Evolutionary conservation across 139 green algal species (phyloP).

Genomic region (Haematococcus lacustris): DNA sequence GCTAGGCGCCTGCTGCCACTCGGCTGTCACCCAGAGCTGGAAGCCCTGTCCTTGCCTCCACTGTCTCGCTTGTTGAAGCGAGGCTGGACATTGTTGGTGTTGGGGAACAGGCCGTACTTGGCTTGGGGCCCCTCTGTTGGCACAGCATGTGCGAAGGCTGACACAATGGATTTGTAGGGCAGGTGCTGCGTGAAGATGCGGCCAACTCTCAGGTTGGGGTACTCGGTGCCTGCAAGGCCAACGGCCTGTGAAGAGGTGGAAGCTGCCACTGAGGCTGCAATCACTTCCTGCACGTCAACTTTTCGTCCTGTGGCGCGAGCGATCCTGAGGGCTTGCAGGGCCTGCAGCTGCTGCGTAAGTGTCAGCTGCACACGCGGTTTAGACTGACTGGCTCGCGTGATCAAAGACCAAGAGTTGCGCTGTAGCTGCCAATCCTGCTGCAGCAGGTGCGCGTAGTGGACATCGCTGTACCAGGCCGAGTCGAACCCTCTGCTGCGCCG

Average conservation of each 20-base stretch:
- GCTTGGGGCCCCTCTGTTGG: conserved; percentile 19
- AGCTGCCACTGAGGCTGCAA: conserved; percentile 6
- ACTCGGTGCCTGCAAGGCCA: conserved; percentile 11
- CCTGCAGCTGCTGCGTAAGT: conserved; percentile 9
- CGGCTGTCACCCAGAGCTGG: no score
- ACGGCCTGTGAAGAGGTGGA: conserved; percentile 3
- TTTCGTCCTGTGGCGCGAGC: background rate
- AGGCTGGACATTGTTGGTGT: no score
- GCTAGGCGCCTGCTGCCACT: no score
- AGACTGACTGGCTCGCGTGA: conserved; percentile 16
- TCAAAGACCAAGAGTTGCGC: conserved; percentile 25
- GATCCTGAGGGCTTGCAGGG: background rate
- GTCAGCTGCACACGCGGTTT: conserved; percentile 9
- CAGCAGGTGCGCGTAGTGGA: conserved; percentile 25
- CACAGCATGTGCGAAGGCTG: conserved; percentile 18
- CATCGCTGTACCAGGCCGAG: conserved; percentile 18
- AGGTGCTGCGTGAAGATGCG: conserved; percentile 30
- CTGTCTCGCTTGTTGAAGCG: no score
- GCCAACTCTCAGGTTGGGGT: conserved; percentile 24
- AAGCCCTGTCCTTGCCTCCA: no score
- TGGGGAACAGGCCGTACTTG: conserved; percentile 29
- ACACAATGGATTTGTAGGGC: conserved; percentile 29
- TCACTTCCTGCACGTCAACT: background rate
- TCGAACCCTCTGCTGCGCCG: conserved; percentile 20
- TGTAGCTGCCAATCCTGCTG: conserved; percentile 29